phyloP scores from a whole-genome alignment of 345 rosid genomes.

The Kernera saxatilis region DNA sequence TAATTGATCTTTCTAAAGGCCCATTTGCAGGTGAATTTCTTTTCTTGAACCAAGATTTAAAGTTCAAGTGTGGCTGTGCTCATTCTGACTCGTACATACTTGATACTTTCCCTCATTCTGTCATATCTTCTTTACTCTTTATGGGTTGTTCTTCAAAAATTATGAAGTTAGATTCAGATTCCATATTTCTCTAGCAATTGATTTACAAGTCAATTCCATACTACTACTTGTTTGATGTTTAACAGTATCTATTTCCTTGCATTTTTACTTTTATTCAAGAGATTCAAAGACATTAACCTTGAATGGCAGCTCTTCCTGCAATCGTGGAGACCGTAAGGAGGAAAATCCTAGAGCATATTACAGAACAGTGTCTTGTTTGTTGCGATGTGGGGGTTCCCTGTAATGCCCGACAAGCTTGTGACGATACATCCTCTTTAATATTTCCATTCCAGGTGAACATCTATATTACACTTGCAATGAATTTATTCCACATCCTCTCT shows the following conservation, averaged over 20 bases:
- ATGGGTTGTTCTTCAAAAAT: not conserved
- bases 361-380: constrained; percentile 82
- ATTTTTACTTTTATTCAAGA: not conserved
- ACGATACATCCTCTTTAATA: constrained; percentile 85
- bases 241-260: not conserved
- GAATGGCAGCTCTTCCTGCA: constrained; percentile 65
- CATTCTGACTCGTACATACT: not conserved
- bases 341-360: constrained; percentile 81
- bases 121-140: not conserved
- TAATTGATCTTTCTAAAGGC: constrained; percentile 95
- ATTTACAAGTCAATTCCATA: not conserved
- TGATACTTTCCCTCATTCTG: not conserved
- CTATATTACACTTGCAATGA: not conserved
- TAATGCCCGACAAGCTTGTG: constrained; percentile 78
- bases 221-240: not conserved
- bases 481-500: not conserved
- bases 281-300: constrained; percentile 13
- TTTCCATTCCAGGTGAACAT: constrained; percentile 84
- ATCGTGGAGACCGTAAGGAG: constrained; percentile 72
- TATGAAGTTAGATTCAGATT: not conserved
- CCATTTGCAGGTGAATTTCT: constrained; percentile 79
- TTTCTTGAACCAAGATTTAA: not conserved
- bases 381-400: constrained; percentile 95
- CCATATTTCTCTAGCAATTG: constrained; percentile 3
- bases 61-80: not conserved